phyloP scores from a whole-genome alignment of 192 early-diverging fungal species.

The Dispira simplex region DNA sequence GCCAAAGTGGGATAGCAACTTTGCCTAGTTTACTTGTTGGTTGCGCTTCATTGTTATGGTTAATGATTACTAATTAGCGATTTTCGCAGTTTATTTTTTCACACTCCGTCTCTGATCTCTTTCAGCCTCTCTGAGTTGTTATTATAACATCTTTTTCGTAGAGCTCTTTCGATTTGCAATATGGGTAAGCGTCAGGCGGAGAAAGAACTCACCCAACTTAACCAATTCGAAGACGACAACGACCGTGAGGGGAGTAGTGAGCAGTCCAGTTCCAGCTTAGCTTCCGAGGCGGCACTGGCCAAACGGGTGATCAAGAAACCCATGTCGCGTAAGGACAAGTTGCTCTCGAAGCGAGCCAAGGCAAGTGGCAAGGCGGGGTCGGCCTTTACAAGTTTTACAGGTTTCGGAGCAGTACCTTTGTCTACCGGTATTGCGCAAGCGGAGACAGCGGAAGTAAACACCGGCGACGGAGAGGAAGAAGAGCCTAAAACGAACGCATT shows the following conservation, averaged over 20 bases:
- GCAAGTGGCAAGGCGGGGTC: not conserved
- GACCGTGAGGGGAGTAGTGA: slow-evolving; percentile 2
- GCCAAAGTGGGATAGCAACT: not conserved
- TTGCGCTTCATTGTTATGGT: not conserved
- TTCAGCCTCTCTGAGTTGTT: not conserved
- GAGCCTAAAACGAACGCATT: no score
- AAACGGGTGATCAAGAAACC: not conserved
- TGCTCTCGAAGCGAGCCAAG: not conserved
- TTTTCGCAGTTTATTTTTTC: not conserved
- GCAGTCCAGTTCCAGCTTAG: not conserved
- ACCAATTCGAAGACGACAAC: slow-evolving; percentile 25
- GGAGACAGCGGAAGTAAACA: no score
- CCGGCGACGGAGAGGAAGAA: no score
- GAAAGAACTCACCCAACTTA: slow-evolving; percentile 29
- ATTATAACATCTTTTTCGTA: not conserved
- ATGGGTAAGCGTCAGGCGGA: slow-evolving; percentile 32
- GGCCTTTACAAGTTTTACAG: slow-evolving; percentile 18
- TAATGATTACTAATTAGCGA: not conserved
- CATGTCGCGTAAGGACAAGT: not conserved
- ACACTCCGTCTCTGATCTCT: not conserved
- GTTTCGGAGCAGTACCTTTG: slow-evolving; percentile 14
- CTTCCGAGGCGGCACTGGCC: not conserved
- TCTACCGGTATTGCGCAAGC: not conserved
- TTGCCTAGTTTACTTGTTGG: not conserved
- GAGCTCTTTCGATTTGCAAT: not conserved